Percentiles rank a stretch among this genome's conserved stretches.
Conservation (phyloP, 306 rosid genomes). For the Malus asiatica region DNA sequence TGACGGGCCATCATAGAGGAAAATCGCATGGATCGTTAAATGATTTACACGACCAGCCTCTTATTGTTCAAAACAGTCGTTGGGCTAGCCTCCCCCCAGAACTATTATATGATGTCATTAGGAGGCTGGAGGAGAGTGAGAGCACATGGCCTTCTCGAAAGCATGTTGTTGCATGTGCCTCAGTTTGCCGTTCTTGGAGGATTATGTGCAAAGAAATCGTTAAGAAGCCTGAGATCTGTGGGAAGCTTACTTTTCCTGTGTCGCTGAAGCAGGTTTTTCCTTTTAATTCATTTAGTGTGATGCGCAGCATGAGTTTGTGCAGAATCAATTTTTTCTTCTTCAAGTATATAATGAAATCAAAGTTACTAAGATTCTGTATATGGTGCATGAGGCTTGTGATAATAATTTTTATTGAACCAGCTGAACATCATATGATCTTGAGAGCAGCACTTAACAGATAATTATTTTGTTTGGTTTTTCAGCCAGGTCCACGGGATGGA, state of each 20-base stretch:
- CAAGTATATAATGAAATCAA: not conserved
- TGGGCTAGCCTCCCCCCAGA: slow-evolving; percentile 89
- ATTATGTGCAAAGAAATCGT: slow-evolving; percentile 82
- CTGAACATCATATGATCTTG: not conserved
- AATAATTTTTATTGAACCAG: not conserved
- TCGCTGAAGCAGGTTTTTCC: slow-evolving; percentile 70
- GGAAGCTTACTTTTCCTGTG: slow-evolving; percentile 83
- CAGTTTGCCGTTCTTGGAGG: slow-evolving; percentile 89
- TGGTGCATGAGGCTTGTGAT: not conserved
- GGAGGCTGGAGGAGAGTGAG: slow-evolving; percentile 84
- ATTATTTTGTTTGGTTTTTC: slow-evolving; percentile 24
- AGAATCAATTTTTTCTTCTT: not conserved
- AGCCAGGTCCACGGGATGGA: slow-evolving; percentile 83
- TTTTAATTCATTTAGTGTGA: not conserved
- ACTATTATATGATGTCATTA: slow-evolving; percentile 64
- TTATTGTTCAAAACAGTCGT: slow-evolving; percentile 58
- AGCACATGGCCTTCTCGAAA: slow-evolving; percentile 72
- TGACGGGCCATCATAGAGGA: slow-evolving; percentile 62
- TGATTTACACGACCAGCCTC: slow-evolving; percentile 61
- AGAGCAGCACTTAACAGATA: not conserved
- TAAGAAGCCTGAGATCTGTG: slow-evolving; percentile 63
- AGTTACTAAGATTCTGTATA: not conserved
- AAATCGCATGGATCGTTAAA: slow-evolving; percentile 74
- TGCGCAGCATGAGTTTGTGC: not conserved
- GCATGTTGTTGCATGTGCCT: slow-evolving; percentile 80